Evolutionary conservation across 2,329 filamentous ascomycete species (phyloP), one percentile per base, ranked within the genome.

Genomic region (Mycogone perniciosa): DNA sequence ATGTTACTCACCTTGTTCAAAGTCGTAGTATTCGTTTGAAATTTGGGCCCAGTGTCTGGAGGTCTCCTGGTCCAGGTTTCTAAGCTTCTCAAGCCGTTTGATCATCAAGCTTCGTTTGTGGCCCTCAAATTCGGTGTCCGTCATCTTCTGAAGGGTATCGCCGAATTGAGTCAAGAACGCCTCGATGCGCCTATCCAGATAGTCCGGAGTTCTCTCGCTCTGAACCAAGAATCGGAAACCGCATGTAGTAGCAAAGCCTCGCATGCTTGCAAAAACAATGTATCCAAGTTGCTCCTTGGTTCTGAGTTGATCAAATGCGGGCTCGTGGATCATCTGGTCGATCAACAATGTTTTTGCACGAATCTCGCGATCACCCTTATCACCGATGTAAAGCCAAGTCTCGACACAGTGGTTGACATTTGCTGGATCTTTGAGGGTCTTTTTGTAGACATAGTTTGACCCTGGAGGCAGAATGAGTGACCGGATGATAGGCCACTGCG

Each of bases 201-300:
- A 97, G 39, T 85, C 77, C 0, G 88, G 86, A 2, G 85, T 83
- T 64, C 86, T 86, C 70, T 99, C 92, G 64, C 89, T 96, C 72
- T 99, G 93, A 31, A 99, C 89, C 55, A 97, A 80, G 56, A 99
- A 86, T 5, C 91, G 81, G 69, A 93, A 93, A 1, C 88, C 89
- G 60, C 89, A 85, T 0, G 86, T 92, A 1, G 87, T 90, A n/a
- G 82, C 73, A 50, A 86, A 82, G 47, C 80, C 79, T 37, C 85
- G 77, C 8, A 83, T 76, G 30, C 89, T 88, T 44, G 88, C 92
- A 69, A 92, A 96, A 1, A 99, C 92, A 48, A 99, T 88, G 60
- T 99, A 99, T 9, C 93, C 93, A 6, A 99, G 84, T 70, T 99
- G 92, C 67, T 99, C 92, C 69, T 97, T 96, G 40, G 93, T 97